Evolutionary conservation across 2,329 filamentous ascomycete genomes (phyloP).

Genomic region (Dactylella cylindrospora): DNA sequence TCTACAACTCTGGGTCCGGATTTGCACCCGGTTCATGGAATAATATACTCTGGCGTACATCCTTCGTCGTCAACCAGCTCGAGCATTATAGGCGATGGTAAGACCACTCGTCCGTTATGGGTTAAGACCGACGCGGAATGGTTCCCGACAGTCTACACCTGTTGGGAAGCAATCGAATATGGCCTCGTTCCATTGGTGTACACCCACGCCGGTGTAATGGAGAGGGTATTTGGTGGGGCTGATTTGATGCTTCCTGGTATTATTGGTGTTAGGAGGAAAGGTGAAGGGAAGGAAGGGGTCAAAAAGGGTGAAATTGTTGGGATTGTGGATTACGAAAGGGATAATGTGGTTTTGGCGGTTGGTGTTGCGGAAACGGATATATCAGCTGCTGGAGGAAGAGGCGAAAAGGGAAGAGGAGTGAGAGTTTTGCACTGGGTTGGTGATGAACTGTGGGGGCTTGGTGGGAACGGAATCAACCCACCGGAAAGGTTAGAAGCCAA

Average conservation of each 20-base stretch:
- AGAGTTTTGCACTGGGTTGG: constrained; percentile 68
- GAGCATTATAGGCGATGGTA: constrained; percentile 53
- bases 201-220: constrained; percentile 63
- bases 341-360: constrained; percentile 65
- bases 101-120: constrained; percentile 62
- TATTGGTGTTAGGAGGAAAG: constrained; percentile 57
- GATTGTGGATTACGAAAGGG: constrained; percentile 62
- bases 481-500: constrained; percentile 59
- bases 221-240: constrained; percentile 65
- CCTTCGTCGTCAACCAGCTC: constrained; percentile 53
- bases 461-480: constrained; percentile 53
- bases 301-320: constrained; percentile 65
- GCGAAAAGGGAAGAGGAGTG: constrained; percentile 66
- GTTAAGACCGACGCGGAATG: constrained; percentile 62
- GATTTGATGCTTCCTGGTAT: constrained; percentile 71
- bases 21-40: constrained; percentile 63
- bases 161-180: constrained; percentile 63
- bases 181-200: constrained; percentile 64
- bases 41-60: constrained; percentile 65
- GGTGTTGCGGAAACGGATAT: constrained; percentile 68
- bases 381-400: constrained; percentile 58
- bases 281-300: constrained; percentile 52
- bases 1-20: constrained; percentile 66
- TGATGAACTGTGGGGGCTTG: constrained; percentile 67
- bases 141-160: constrained; percentile 62